phyloP scores from a whole-genome alignment of 23 red algal genomes.

The Gracilaria gracilis region DNA sequence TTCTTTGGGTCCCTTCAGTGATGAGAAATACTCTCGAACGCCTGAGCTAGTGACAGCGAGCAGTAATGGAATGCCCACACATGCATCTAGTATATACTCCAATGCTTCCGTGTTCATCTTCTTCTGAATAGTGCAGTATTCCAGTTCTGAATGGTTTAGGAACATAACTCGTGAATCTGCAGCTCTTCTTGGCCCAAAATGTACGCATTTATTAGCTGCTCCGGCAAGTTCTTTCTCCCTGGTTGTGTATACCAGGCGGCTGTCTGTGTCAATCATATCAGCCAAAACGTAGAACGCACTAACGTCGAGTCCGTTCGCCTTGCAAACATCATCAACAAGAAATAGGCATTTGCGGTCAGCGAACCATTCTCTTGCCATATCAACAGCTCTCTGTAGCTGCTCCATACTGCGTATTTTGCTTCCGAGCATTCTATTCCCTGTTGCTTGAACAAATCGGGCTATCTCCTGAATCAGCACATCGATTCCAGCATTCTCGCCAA shows the following conservation, averaged over 20 bases:
- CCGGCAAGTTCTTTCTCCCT: not conserved
- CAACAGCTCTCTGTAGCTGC: not conserved
- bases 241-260: not conserved
- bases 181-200: not conserved
- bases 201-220: not conserved
- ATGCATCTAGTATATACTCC: not conserved
- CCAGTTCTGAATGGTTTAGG: not conserved
- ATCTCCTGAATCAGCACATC: not conserved
- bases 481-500: not conserved
- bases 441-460: not conserved
- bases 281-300: not conserved
- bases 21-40: not conserved
- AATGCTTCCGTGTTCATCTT: not conserved
- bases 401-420: not conserved
- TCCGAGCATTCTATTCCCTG: not conserved
- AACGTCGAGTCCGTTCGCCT: not conserved
- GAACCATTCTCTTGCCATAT: not conserved
- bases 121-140: not conserved
- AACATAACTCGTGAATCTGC: not conserved
- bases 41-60: not conserved
- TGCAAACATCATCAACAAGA: slow-evolving; percentile 12
- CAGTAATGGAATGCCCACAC: not conserved
- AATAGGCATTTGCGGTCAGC: slow-evolving; percentile 4
- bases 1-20: not conserved
- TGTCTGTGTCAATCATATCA: not conserved